phyloP scores from a whole-genome alignment of 768 basidiomycete species.

The Pluteus cervinus region DNA sequence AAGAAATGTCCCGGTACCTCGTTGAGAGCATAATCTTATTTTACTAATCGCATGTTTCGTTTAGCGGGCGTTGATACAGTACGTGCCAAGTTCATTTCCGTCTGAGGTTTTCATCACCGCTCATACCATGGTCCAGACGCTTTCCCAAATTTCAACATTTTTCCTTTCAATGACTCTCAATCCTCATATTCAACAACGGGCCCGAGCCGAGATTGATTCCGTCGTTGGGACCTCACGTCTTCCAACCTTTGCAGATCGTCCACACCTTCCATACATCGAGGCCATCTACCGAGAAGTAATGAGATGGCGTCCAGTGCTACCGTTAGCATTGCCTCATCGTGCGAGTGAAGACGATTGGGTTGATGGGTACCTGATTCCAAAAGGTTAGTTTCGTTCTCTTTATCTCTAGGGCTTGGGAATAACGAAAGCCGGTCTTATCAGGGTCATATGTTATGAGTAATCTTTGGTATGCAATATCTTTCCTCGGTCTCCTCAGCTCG shows the following conservation, averaged over 20 bases:
- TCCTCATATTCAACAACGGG: slow-evolving; percentile 24
- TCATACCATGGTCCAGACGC: slow-evolving; percentile 7
- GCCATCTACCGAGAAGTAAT: slow-evolving; percentile 16
- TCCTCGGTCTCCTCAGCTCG: neutral
- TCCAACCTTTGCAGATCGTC: slow-evolving; percentile 20
- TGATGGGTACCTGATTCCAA: slow-evolving; percentile 22
- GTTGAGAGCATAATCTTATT: no score
- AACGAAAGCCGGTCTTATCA: neutral
- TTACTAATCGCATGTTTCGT: neutral
- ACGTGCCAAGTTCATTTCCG: slow-evolving; percentile 2
- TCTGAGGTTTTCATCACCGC: neutral
- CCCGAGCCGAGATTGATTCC: slow-evolving; percentile 27
- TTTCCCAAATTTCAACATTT: slow-evolving; percentile 15
- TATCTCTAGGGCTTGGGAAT: neutral
- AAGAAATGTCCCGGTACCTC: no score
- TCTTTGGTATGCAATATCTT: neutral
- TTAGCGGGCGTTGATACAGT: slow-evolving; percentile 12
- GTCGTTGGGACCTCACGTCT: slow-evolving; percentile 25
- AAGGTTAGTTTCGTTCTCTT: slow-evolving; percentile 6
- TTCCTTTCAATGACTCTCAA: slow-evolving; percentile 23
- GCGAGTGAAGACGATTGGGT: slow-evolving; percentile 21
- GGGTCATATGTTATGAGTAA: slow-evolving; percentile 1
- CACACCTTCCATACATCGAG: slow-evolving; percentile 21
- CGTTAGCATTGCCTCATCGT: slow-evolving; percentile 15
- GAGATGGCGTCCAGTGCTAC: slow-evolving; percentile 14